Conservation (phyloP, 305 asterid species). For the Fraxinus angustifolia region DNA sequence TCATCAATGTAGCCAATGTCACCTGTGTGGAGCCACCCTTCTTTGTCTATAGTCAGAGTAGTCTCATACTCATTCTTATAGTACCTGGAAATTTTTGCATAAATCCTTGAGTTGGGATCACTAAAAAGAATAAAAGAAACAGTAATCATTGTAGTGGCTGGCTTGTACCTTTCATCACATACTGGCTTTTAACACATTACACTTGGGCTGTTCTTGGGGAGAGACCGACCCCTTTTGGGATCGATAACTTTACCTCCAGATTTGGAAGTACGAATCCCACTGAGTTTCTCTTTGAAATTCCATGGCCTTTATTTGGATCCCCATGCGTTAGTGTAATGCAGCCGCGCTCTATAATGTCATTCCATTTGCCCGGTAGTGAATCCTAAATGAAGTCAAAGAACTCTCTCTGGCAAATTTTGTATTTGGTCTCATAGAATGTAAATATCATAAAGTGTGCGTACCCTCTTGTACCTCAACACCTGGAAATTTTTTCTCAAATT, state of each 20-base stretch:
- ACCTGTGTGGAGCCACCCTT: conserved; percentile 93
- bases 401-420: background rate
- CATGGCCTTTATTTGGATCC: conserved; percentile 42
- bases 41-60: conserved; percentile 56
- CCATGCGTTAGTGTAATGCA: conserved; percentile 79
- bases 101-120: background rate
- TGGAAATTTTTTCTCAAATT: conserved; percentile 70
- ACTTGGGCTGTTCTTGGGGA: conserved; percentile 65
- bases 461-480: conserved; percentile 86
- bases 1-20: conserved; percentile 91
- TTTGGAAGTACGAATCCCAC: conserved; percentile 91
- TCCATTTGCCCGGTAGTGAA: conserved; percentile 63
- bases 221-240: conserved; percentile 63
- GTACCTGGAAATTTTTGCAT: conserved; percentile 46
- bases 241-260: conserved; percentile 70
- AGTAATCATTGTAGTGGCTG: background rate
- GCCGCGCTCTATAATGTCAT: conserved; percentile 76
- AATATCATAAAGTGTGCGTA: background rate
- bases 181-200: conserved; percentile 88
- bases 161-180: conserved; percentile 71
- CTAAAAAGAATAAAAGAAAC: background rate
- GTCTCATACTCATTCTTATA: conserved; percentile 79
- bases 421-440: background rate
- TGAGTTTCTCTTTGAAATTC: conserved; percentile 64
- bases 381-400: background rate